Evolutionary conservation across 2,329 filamentous ascomycete genomes (phyloP), one percentile per base, ranked within the genome.

Genomic region (Fusarium sulawesiense): DNA sequence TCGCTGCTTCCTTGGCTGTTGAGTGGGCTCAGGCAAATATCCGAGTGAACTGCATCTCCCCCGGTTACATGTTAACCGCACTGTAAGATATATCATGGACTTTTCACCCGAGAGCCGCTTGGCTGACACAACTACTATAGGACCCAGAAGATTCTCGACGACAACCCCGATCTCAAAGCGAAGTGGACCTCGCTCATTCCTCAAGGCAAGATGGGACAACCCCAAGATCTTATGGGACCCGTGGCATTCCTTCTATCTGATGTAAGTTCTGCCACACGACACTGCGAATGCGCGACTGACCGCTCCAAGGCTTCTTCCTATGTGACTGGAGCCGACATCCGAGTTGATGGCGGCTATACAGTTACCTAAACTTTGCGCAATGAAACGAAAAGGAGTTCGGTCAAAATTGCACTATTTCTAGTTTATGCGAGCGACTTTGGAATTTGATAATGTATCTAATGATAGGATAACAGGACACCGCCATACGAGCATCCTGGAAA

Each of bases 51-150:
- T 96, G 93, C 81, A 96, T 98, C 79, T 94, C 91, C 30, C 95
- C 95, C 0, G 95, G 96, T 46, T 98, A 98, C 82, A 98, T 98
- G 95, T 84, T 97, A 72, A 98, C 95, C 18, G 92, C 94, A 62
- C 83, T 98, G 92, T 95, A 86, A 88, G 92, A 83, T 41, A 47
- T 34, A 50, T 42, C 46, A 18, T 21, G 29, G 8, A 2, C 8
- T 9, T 20, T 23, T 4, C n/a, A 14, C 41, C 7, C 14, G 16
- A 30, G 27, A 29, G 18, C 14, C 13, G 30, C 9, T 41, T 30
- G 20, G 21, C 45, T 64, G 16, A 72, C 56, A 60, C 42, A 21
- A 40, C 56, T 21, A 20, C 18, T 40, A 68, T 37, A 97, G 93
- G 56, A 98, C 94, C 44, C 90, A 94, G 83, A 97, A 97, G 84